Evolutionary conservation across 2,329 filamentous ascomycete genomes (phyloP).

Genomic region (Talaromyces sp.): DNA sequence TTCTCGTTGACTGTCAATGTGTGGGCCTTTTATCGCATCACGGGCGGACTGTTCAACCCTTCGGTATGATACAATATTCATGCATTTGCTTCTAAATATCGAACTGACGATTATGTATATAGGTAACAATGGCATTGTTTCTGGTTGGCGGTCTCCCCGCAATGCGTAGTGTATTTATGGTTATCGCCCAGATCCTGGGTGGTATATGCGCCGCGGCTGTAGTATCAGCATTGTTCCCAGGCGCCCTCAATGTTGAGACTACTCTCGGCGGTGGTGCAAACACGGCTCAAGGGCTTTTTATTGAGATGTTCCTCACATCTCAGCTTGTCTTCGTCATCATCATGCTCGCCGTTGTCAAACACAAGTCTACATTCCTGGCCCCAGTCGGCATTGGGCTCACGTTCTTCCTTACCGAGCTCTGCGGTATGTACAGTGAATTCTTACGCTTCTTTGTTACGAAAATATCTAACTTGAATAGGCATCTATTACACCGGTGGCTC

Average conservation of each 20-base stretch:
- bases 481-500: slow-evolving; percentile 45
- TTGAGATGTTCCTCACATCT: slow-evolving; percentile 61
- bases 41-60: slow-evolving; percentile 48
- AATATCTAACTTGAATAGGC: slow-evolving; percentile 20
- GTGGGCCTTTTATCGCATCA: slow-evolving; percentile 50
- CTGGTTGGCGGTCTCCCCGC: slow-evolving; percentile 53
- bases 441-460: neutral
- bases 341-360: slow-evolving; percentile 68
- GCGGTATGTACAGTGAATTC: slow-evolving; percentile 25
- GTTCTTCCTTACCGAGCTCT: slow-evolving; percentile 57
- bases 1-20: slow-evolving; percentile 47
- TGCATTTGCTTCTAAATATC: neutral
- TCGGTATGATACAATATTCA: slow-evolving; percentile 23
- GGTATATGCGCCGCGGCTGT: slow-evolving; percentile 56
- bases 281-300: slow-evolving; percentile 55
- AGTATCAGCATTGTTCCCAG: slow-evolving; percentile 54
- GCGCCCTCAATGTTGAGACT: slow-evolving; percentile 51
- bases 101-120: neutral
- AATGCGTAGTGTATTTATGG: slow-evolving; percentile 46
- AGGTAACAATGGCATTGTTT: slow-evolving; percentile 56
- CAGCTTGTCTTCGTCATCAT: slow-evolving; percentile 60
- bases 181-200: slow-evolving; percentile 53
- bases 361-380: slow-evolving; percentile 64
- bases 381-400: slow-evolving; percentile 67
- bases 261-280: slow-evolving; percentile 47